Evolutionary conservation across 768 basidiomycete genomes (phyloP), one percentile per base, ranked within the genome.

Genomic region (Mycena alexandri): DNA sequence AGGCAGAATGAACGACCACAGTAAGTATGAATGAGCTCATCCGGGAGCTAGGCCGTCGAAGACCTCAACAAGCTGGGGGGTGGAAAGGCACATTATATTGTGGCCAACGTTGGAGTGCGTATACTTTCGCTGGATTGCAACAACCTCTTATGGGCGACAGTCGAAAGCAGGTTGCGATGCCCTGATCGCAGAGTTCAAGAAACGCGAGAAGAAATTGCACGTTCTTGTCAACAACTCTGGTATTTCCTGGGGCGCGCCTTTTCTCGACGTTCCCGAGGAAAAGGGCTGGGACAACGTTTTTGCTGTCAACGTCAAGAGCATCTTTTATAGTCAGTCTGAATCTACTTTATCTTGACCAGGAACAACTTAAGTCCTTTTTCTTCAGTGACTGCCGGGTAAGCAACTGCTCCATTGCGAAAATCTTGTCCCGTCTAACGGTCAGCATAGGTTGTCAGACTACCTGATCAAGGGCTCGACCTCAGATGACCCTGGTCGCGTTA

Each of bases 161-260:
- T 89, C 61, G 81, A 86, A 59, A 75, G 82, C 66, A 4, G 70
- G 70, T 10, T 71, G 70, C 36, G 70, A 71, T 21, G 70, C 70
- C 61, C 77, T 92, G 5, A 87, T 83, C 2, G 72, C 80, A 47
- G 87, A 86, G 75, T 71, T 91, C 29, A 73, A 80, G 55, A 79
- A 80, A 54, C 79, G 80, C 73, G 91, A 92, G 78, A 79, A 82
- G 48, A 83, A 75, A 1, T 74, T 90, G 41, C 84, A 90, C 73
- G 81, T 87, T 41, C 82, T 89, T 11, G 85, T 91, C 63, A 90
- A 91, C 76, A 91, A 90, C 65, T 87, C 87, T 9, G 89, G 89
- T 9, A 81, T 86, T n/a, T 81, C 83, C 19, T 87, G 88, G 87
- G 84, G 82, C 22, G 83, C 80, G 12, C 65, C 78, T 16, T 75